Evolutionary conservation across 495 filamentous ascomycete species (phyloP), one percentile per base, ranked within the genome.

Genomic region (Daldinia caldariorum): DNA sequence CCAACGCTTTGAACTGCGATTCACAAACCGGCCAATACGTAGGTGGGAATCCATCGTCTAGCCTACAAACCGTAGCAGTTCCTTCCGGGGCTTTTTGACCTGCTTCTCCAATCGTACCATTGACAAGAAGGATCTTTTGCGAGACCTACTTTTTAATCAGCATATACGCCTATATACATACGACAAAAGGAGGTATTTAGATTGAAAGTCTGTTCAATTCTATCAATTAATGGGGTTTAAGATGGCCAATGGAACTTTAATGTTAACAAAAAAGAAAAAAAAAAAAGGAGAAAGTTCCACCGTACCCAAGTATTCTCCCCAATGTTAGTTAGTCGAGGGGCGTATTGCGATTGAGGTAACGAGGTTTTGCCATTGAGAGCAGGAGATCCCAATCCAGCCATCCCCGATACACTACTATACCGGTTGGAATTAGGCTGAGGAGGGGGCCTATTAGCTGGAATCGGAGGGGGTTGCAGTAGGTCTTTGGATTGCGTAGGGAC

Each of bases 1-100:
- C 84, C 37, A 97, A 83, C 7, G 90, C 90, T 80, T 97, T 97
- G 82, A 97, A 97, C 77, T 92, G 88, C 3, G 91, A 95, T 41
- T 92, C 88, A 73, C 84, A 89, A 8, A 97, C 94, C 16, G 93
- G 94, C 93, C 93, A 97, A 43, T 81, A 79, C 13, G 88, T 91
- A 7, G 91, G 82, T 9, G 94, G 93, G 72, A 96, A 95, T 69
- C 80, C 87, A 76, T 97, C 92, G 75, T 96, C 89, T 67, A 93
- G 89, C 63, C 95, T 92, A 72, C 83, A 89, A 59, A 97, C 86
- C 7, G 89, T 94, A 50, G 98, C 70, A 37, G 78, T 90, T 55
- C 95, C 95, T 72, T 97, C 94, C 59, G 94, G 80, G 69, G 88
- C 84, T 70, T 86, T 89, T 63, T 90, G 86, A 35, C 84, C 76